A percentile compares a stretch with the other conserved stretches of the same genome.
phyloP scores from a whole-genome alignment of 1,284 basidiomycete genomes.

The Thelephora terrestris region DNA sequence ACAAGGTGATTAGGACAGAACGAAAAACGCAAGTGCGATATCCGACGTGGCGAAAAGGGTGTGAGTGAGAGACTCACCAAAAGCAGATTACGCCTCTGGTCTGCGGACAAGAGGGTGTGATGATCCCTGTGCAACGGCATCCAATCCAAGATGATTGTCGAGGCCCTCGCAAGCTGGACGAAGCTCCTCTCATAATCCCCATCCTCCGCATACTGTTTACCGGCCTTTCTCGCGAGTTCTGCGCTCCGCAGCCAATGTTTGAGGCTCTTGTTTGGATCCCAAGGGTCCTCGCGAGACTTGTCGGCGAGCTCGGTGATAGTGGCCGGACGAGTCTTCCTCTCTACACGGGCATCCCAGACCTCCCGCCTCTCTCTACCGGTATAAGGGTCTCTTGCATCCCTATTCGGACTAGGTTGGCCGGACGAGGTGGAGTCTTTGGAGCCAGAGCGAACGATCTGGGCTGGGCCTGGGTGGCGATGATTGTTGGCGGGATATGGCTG shows the following conservation, averaged over 20 bases:
- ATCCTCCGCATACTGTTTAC: constrained; percentile 28
- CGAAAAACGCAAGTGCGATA: not conserved
- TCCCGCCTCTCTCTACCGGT: no score
- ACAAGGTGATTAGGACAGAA: not conserved
- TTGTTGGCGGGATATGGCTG: no score
- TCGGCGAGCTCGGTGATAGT: constrained; percentile 51
- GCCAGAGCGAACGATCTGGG: no score
- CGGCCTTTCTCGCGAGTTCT: constrained; percentile 40
- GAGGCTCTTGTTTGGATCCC: constrained; percentile 38
- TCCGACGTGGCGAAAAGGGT: not conserved
- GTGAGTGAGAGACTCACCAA: constrained; percentile 32
- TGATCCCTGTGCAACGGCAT: constrained; percentile 49
- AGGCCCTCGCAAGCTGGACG: constrained; percentile 47
- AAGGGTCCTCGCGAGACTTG: constrained; percentile 34
- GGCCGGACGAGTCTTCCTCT: constrained; percentile 14
- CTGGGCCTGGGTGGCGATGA: no score
- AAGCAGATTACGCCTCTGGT: constrained; percentile 42
- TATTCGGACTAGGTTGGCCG: no score
- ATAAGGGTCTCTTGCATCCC: no score
- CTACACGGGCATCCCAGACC: no score
- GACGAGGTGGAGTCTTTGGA: no score
- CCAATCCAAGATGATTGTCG: constrained; percentile 54
- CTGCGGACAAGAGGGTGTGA: constrained; percentile 28
- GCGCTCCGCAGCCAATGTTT: constrained; percentile 47
- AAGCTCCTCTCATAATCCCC: constrained; percentile 49